Evolutionary conservation across 345 rosid species (phyloP).

Genomic region (Balakata baccata): DNA sequence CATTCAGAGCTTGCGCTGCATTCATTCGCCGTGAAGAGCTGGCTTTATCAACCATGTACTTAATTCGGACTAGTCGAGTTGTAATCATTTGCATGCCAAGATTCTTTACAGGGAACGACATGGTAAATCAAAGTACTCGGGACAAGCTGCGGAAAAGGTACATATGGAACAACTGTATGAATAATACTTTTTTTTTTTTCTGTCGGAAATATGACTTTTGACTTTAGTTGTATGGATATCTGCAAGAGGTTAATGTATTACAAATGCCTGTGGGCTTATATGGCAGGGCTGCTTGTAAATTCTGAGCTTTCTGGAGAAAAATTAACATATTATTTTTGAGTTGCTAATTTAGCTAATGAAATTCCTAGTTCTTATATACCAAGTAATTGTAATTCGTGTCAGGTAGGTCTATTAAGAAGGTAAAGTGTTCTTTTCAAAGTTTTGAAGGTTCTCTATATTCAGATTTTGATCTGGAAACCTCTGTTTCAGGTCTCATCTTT

Average conservation of each 20-base stretch:
- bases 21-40: not conserved
- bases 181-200: no score
- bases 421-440: no score
- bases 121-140: not conserved
- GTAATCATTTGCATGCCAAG: not conserved
- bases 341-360: slow-evolving; percentile 4
- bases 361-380: no score
- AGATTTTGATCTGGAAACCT: no score
- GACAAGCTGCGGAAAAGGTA: not conserved
- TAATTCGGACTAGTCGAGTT: not conserved
- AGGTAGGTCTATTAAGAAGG: no score
- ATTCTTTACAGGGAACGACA: not conserved
- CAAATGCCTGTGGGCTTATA: not conserved
- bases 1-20: not conserved
- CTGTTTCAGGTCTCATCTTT: no score
- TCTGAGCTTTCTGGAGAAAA: not conserved
- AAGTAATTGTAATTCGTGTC: no score
- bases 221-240: not conserved
- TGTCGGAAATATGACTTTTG: not conserved
- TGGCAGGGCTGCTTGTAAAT: not conserved
- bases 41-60: no score
- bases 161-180: not conserved
- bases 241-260: not conserved
- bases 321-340: not conserved
- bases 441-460: no score